Base-by-base conservation (phyloP, 2,329 filamentous ascomycete genomes). In the Neopestalotiopsis sp. region DNA sequence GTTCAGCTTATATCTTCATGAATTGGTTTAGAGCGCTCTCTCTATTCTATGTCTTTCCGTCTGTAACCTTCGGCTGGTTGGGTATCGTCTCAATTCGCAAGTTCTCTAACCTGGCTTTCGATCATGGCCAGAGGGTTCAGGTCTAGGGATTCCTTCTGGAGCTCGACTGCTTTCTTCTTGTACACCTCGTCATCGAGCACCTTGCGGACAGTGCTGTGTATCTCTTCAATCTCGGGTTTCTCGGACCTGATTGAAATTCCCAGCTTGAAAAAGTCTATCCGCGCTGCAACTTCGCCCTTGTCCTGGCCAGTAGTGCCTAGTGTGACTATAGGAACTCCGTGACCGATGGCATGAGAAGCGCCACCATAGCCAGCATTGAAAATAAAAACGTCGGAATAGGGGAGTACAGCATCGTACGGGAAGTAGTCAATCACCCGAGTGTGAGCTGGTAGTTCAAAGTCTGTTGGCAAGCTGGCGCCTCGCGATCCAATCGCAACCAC, bases 361-460 rank as follows among this genome's bases (percentile, higher is more conserved):
- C 42, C 65, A 32, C 71, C 69, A 30, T 67, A 68, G 4, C 68
- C 71, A 10, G 65, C 71, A 57, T 71, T 71, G 61, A 65, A 69
- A 14, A 72, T 65, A 38, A 71, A 67, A 13, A 68, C 61, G 75
- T 81, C 83, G 34, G 78, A 77, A 72, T 84, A 70, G 0, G 81
- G 80, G 1, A 88, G 76, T 1, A 86, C 68, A 0, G 78, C 75
- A 68, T 87, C 83, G 70, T 86, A 86, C 5, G 84, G 79, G 4
- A 87, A 74, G 71, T 84, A 86, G 73, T 86, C 83, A 24, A 82
- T 74, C 4, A 85, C 78, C 9, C 81, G 77, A 1, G 80, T 78
- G 71, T 87, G 87, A 1, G 67, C 30, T 0, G 84, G 82, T 1
- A 84, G 69, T 5, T 68, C 69, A 1, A 71, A n/a, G 1, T 78